Conservation (phyloP, 2,329 filamentous ascomycete genomes). For the Penicillium vulpinum region DNA sequence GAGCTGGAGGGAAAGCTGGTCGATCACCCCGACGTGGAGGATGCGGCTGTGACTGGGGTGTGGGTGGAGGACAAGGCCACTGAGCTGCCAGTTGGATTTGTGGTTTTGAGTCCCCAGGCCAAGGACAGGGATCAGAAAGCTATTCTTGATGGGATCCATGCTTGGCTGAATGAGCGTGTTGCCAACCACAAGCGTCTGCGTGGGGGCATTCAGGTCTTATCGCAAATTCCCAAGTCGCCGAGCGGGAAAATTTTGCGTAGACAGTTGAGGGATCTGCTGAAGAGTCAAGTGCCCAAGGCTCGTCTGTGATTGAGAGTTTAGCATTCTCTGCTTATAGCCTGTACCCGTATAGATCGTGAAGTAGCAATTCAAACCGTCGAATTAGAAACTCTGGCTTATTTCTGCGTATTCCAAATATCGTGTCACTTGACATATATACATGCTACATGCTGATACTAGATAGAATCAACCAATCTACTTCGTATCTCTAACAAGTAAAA, state of each 20-base stretch:
- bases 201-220: conserved; percentile 34
- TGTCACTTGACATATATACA: background rate
- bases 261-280: conserved; percentile 25
- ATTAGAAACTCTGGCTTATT: background rate
- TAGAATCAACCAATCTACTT: background rate
- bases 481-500: background rate
- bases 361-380: background rate
- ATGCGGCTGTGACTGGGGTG: conserved; percentile 22
- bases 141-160: conserved; percentile 13
- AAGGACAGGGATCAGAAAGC: conserved; percentile 7
- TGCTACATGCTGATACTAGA: background rate
- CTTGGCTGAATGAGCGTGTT: conserved; percentile 28
- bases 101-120: conserved; percentile 16
- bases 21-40: conserved; percentile 23
- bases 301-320: conserved; percentile 6
- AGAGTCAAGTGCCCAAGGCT: conserved; percentile 21
- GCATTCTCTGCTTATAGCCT: background rate
- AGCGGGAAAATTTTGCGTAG: conserved; percentile 35
- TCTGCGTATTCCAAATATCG: background rate
- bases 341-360: background rate
- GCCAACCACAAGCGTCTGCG: conserved; percentile 36
- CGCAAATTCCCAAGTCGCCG: conserved; percentile 35
- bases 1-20: conserved; percentile 24
- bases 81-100: conserved; percentile 23
- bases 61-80: conserved; percentile 24